Base-by-base conservation (phyloP, 306 rosid genomes). In the Betula pendula region DNA sequence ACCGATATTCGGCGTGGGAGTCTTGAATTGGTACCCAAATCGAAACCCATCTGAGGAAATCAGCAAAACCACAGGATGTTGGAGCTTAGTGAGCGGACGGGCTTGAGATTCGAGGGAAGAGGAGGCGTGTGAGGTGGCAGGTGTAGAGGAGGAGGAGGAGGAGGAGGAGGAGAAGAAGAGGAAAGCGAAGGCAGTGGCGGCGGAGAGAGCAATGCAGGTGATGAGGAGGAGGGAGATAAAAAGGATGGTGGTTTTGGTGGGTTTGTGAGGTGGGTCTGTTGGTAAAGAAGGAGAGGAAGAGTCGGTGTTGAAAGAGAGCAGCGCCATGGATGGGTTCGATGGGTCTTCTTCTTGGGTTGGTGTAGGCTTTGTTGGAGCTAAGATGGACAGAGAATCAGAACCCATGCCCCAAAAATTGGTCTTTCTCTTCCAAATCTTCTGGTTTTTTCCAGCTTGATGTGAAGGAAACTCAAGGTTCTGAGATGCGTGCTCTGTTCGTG, bases 1-100 rank as follows among this genome's bases (percentile, higher is more conserved):
- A 8, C 63, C 74, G 0, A 96, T 89, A 6, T 83, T 85, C 3
- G 99, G 99, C 0, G 97, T 86, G 1, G 77, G 4, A 13, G 96
- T 77, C 70, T 96, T 96, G 99, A 86, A 93, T 74, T 96, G 99
- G 85, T 96, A 96, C 9, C 99, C 99, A 68, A 96, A 96, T 68
- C 99, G 90, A 33, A 96, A 96, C 42, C 99, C 99, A 17, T 96
- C 99, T 0, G 97, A 96, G 75, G 99, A 96, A 74, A 96, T 81
- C 62, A 96, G 35, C 8, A 96, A 68, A 0, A 96, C 97, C 0
- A 87, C 91, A 0, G 97, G 89, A 33, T 33, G 97, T 29, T 81
- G 74, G 60, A 96, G 94, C 51, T 91, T 96, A 4, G 47, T 38
- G 73, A 96, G 90, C 60, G 94, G 68, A 14, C 96, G 97, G 22